phyloP scores from a whole-genome alignment of 345 rosid species.

The Eutrema japonicum region DNA sequence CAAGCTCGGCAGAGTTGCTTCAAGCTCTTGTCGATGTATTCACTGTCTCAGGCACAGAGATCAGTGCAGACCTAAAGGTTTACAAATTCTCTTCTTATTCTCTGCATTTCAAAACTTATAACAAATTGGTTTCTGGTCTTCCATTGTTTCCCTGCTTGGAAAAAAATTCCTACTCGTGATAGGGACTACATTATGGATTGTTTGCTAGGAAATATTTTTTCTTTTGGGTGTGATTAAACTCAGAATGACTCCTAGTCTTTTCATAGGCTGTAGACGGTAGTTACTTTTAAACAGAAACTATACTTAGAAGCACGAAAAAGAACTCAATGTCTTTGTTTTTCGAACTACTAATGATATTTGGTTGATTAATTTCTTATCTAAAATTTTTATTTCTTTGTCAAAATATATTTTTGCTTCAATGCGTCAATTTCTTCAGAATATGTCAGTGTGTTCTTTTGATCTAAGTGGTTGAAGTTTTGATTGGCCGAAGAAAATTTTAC shows the following conservation, averaged over 20 bases:
- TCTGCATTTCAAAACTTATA: conserved; percentile 20
- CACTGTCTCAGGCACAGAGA: conserved; percentile 53
- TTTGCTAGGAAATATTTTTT: not conserved
- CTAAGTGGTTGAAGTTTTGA: not conserved
- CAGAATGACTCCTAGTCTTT: not conserved
- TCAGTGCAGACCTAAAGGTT: conserved; percentile 74
- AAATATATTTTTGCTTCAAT: not conserved
- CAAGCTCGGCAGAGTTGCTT: conserved; percentile 69
- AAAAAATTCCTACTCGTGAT: not conserved
- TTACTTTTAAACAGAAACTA: not conserved
- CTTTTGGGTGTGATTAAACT: not conserved
- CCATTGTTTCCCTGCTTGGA: not conserved
- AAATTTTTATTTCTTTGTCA: not conserved
- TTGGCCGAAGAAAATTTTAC: conserved; percentile 12
- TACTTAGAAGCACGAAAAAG: not conserved
- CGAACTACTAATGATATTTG: not conserved
- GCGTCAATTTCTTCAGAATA: conserved; percentile 12
- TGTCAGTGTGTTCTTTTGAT: not conserved
- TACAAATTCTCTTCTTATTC: conserved; percentile 16
- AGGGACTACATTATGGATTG: not conserved
- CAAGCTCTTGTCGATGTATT: conserved; percentile 65
- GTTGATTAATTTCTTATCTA: not conserved
- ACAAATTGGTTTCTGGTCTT: conserved; percentile 8
- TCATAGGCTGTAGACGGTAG: not conserved
- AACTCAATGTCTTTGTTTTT: not conserved